Conservation (phyloP, 2,329 filamentous ascomycete species). For the Xylariaceae sp. region DNA sequence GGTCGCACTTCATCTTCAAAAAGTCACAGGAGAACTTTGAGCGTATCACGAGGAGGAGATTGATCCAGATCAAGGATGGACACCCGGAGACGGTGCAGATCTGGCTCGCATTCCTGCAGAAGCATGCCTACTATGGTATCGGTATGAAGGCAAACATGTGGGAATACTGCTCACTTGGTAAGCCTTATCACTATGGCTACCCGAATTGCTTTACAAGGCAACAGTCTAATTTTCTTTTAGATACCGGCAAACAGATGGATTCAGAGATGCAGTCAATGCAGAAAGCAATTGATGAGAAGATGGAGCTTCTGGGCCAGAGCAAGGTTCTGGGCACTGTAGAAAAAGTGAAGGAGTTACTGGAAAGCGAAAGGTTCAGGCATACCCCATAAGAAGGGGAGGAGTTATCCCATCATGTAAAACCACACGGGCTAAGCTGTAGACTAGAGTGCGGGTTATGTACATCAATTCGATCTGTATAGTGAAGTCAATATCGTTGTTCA, state of each 20-base stretch:
- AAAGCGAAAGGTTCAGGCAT: constrained; percentile 54
- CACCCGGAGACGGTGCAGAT: constrained; percentile 86
- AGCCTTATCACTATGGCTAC: constrained; percentile 28
- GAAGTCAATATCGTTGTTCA: background rate
- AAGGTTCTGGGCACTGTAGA: constrained; percentile 57
- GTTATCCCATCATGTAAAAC: constrained; percentile 22
- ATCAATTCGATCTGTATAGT: constrained; percentile 22
- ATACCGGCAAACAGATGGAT: constrained; percentile 58
- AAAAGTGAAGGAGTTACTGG: constrained; percentile 64
- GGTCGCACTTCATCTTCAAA: constrained; percentile 91
- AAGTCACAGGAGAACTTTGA: constrained; percentile 99
- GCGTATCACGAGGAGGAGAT: constrained; percentile 79
- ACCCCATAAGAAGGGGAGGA: constrained; percentile 36
- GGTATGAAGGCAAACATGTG: constrained; percentile 99
- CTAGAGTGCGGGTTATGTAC: constrained; percentile 31
- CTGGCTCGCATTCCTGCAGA: constrained; percentile 91
- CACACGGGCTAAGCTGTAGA: constrained; percentile 26
- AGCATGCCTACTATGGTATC: constrained; percentile 93
- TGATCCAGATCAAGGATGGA: constrained; percentile 93
- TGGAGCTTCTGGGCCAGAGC: constrained; percentile 61
- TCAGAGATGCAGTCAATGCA: constrained; percentile 40
- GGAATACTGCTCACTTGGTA: constrained; percentile 80
- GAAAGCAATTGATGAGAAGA: constrained; percentile 54
- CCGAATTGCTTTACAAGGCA: background rate
- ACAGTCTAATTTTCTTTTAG: constrained; percentile 42